phyloP scores from a whole-genome alignment of 768 basidiomycete species.

The Collybia sordida region DNA sequence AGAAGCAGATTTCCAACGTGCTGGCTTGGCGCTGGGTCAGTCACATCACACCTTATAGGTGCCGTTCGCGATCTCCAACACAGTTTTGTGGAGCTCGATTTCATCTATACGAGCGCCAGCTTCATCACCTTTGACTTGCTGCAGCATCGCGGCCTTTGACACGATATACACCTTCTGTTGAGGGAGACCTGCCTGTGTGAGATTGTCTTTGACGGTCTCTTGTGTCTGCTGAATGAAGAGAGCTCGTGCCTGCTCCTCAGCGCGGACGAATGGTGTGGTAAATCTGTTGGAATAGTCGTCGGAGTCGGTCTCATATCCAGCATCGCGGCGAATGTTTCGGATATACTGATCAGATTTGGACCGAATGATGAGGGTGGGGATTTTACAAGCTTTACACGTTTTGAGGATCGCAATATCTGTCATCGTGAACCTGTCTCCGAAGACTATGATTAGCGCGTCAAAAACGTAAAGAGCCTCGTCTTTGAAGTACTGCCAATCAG shows the following conservation, averaged over 20 bases:
- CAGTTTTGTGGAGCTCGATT: too few species aligned
- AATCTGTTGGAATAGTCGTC: background rate
- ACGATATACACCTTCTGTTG: conserved; percentile 5
- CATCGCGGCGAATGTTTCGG: background rate
- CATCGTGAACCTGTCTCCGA: conserved; percentile 30
- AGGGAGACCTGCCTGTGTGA: conserved; percentile 3
- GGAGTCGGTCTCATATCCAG: background rate
- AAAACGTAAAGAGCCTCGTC: conserved; percentile 33
- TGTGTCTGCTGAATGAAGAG: conserved; percentile 2
- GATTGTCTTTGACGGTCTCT: conserved; percentile 3
- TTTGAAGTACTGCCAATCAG: conserved; percentile 36
- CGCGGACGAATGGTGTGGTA: background rate
- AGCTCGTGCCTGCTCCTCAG: background rate
- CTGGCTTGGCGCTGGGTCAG: too few species aligned
- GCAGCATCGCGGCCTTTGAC: background rate
- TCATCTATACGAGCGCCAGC: too few species aligned
- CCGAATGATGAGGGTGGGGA: conserved; percentile 32
- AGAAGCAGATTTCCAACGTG: too few species aligned
- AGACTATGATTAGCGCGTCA: conserved; percentile 30
- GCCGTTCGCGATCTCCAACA: too few species aligned
- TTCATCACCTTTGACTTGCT: too few species aligned
- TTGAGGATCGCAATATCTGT: conserved; percentile 31
- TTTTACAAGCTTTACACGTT: conserved; percentile 26
- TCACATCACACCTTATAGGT: too few species aligned
- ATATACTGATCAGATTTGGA: conserved; percentile 30